phyloP scores from a whole-genome alignment of 805 yeast genomes.

The Metschnikowia drakensbergensis region DNA sequence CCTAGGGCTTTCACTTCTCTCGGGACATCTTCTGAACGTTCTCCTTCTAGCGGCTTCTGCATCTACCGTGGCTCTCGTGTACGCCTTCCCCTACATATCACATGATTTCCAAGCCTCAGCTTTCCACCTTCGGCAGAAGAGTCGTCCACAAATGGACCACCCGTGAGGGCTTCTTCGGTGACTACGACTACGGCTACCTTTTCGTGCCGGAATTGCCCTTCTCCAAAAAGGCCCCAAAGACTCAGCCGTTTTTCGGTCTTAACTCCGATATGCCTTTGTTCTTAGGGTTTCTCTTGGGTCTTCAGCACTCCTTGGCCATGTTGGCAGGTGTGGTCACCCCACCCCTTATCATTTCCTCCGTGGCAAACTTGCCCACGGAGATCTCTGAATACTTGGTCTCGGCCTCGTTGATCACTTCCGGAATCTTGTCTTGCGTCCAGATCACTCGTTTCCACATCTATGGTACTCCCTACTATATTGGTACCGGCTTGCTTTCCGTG shows the following conservation, averaged over 20 bases:
- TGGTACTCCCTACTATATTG: slow-evolving; percentile 70
- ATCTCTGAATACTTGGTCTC: slow-evolving; percentile 37
- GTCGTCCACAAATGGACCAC: slow-evolving; percentile 55
- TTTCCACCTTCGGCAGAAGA: slow-evolving; percentile 16
- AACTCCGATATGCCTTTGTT: slow-evolving; percentile 78
- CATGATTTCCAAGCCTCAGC: slow-evolving; percentile 6
- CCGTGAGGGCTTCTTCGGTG: slow-evolving; percentile 79
- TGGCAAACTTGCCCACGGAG: slow-evolving; percentile 54
- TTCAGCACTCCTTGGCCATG: slow-evolving; percentile 88
- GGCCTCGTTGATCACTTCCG: slow-evolving; percentile 37
- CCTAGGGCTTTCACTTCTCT: too few relatives aligned
- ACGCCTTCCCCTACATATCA: background rate
- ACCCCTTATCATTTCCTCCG: slow-evolving; percentile 63
- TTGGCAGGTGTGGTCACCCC: slow-evolving; percentile 88
- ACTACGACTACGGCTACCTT: slow-evolving; percentile 74
- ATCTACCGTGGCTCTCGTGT: too few relatives aligned
- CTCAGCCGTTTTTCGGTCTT: slow-evolving; percentile 81
- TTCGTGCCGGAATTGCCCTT: slow-evolving; percentile 83
- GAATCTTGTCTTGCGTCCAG: slow-evolving; percentile 64
- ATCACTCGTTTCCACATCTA: slow-evolving; percentile 77
- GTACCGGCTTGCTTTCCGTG: slow-evolving; percentile 85
- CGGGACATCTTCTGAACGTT: too few relatives aligned
- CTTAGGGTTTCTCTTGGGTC: slow-evolving; percentile 72
- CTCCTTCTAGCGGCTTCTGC: background rate
- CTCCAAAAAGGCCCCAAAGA: slow-evolving; percentile 38